Evolutionary conservation across 805 yeast species (phyloP), one percentile per base, ranked within the genome.

Genomic region (Candida nemodendra): DNA sequence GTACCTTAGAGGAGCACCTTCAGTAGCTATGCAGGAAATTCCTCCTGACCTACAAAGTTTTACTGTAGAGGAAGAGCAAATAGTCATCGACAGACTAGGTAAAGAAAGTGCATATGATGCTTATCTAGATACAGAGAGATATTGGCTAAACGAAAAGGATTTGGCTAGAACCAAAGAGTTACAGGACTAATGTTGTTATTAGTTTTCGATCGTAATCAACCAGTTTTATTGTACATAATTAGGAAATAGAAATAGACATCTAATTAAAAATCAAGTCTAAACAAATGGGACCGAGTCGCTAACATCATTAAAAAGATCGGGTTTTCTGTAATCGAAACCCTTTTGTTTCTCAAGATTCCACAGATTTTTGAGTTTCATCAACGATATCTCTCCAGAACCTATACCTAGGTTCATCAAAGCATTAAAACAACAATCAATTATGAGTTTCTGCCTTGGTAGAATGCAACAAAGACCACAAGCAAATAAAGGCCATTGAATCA

Each of bases 21-120:
- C 95, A 50, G 98, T 93, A 7, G 84, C 86, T 48, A 88, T 90
- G 95, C 81, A 74, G 44, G 91, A 86, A 45, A 77, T 87, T 6
- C 97, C 97, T 2, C 96, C 96, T 1, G 66, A 62, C 42, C 49
- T 71, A 11, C 68, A 65, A 37, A 68, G 64, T 26, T 45, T 72
- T 24, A 68, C 71, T 1, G 60, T 66, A 29, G 75, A 70, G 23
- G 74, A 69, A 31, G 77, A 72, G 45, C 66, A 64, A 23, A 43
- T 51, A 16, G 58, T 72, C 11, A 34, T 65, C 12, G 62, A 60
- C 29, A 57, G 50, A 24, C 30, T 69, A 28, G 60, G 62, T 35
- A 53, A 48, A n/a, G 67, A 67, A 31, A 62, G 67, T 30, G 56
- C 50, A 46, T 44, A 48, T 38, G 62, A 66, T 44, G 62, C 52